Percentiles rank a stretch among this genome's conserved stretches.
phyloP scores from a whole-genome alignment of 2,329 filamentous ascomycete species.

The Hypoxylon sp. region DNA sequence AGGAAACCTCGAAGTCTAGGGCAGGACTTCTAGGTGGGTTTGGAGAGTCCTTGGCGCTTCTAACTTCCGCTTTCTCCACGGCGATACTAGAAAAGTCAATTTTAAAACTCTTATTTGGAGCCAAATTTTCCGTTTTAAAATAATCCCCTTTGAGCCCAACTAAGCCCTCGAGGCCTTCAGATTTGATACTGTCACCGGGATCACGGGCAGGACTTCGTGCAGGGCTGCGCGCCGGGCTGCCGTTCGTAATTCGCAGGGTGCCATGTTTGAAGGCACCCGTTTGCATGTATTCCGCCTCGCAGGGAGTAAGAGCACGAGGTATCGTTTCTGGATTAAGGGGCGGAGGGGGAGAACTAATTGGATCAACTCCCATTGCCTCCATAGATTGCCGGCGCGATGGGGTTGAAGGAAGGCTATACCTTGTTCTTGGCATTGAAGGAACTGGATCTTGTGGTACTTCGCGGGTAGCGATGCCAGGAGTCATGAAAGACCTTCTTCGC shows the following conservation, averaged over 20 bases:
- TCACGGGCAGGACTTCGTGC: conserved; percentile 56
- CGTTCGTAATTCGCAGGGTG: conserved; percentile 73
- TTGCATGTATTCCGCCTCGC: conserved; percentile 69
- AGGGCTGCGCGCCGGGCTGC: conserved; percentile 68
- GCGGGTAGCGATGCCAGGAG: conserved; percentile 52
- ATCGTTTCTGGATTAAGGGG: conserved; percentile 45
- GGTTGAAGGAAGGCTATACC: conserved; percentile 45
- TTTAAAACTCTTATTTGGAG: neutral
- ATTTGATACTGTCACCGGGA: conserved; percentile 17
- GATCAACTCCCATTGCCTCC: conserved; percentile 36
- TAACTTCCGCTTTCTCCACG: conserved; percentile 4
- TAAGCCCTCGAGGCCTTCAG: conserved; percentile 2
- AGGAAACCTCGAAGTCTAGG: neutral
- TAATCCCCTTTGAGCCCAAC: conserved; percentile 26
- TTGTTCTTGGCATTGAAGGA: conserved; percentile 35
- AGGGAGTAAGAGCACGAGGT: conserved; percentile 62
- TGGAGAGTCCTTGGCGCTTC: neutral
- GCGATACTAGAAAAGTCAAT: neutral
- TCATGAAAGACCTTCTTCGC: conserved; percentile 52
- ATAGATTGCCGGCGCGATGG: conserved; percentile 44
- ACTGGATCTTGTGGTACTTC: conserved; percentile 28
- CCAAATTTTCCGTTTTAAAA: conserved; percentile 25
- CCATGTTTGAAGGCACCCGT: conserved; percentile 74
- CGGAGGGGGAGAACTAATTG: conserved; percentile 46
- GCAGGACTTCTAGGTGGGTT: neutral